A percentile compares a stretch with the other conserved stretches of the same genome.
Evolutionary conservation across 1,284 basidiomycete species (phyloP).

Genomic region (Erythrobasidium hasegawianum): DNA sequence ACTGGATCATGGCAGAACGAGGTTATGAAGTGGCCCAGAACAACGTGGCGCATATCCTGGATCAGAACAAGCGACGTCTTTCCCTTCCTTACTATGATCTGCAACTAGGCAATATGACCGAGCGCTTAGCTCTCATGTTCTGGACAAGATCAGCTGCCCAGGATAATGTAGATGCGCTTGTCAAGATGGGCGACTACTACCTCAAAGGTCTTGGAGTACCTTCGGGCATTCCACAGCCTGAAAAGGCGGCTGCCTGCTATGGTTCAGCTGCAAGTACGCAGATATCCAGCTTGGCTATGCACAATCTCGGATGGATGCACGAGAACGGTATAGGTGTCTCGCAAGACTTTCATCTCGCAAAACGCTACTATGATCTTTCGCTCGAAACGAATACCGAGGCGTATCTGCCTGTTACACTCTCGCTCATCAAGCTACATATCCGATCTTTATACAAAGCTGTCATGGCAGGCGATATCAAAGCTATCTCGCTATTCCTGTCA

Average conservation of each 20-base stretch:
- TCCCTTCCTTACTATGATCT: slow-evolving; percentile 48
- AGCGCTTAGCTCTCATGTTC: slow-evolving; percentile 75
- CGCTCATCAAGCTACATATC: slow-evolving; percentile 74
- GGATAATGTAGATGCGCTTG: slow-evolving; percentile 87
- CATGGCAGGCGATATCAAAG: slow-evolving; percentile 56
- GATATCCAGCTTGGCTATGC: slow-evolving; percentile 87
- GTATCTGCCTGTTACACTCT: slow-evolving; percentile 78
- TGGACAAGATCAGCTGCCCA: slow-evolving; percentile 94
- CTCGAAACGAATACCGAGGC: slow-evolving; percentile 81
- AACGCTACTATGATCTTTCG: slow-evolving; percentile 89
- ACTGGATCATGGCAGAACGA: slow-evolving; percentile 90
- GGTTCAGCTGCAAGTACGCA: slow-evolving; percentile 85
- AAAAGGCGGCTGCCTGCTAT: slow-evolving; percentile 89
- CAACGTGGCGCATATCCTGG: slow-evolving; percentile 87
- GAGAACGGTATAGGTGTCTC: slow-evolving; percentile 90
- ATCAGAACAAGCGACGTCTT: slow-evolving; percentile 76
- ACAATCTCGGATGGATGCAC: slow-evolving; percentile 99
- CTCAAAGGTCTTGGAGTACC: slow-evolving; percentile 74
- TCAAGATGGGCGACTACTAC: slow-evolving; percentile 82
- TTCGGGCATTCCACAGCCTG: slow-evolving; percentile 60
- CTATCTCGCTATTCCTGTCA: slow-evolving; percentile 42
- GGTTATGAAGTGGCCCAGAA: slow-evolving; percentile 92
- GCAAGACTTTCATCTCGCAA: slow-evolving; percentile 93
- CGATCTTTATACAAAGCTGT: slow-evolving; percentile 79
- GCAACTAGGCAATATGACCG: slow-evolving; percentile 58